Conservation (phyloP, 345 rosid species). For the Eucalyptus melliodora region DNA sequence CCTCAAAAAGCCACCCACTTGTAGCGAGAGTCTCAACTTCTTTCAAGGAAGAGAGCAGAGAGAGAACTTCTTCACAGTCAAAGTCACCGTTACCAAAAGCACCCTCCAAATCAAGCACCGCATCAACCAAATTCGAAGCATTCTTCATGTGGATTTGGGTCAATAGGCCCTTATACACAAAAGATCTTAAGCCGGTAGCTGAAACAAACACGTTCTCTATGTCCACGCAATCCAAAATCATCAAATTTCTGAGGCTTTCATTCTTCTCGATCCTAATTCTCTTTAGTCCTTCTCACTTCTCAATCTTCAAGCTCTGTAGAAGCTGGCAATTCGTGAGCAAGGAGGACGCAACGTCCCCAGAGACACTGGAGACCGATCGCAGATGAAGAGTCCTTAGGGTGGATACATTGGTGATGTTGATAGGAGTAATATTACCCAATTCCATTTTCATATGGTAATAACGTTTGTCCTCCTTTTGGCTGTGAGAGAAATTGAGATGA, state of each 20-base stretch:
- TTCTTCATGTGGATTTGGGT: neutral
- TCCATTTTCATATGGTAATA: neutral
- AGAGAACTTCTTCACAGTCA: conserved; percentile 2
- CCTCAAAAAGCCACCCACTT: conserved; percentile 7
- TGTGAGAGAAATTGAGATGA: neutral
- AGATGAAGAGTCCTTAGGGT: neutral
- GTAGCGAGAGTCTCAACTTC: neutral
- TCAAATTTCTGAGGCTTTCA: neutral
- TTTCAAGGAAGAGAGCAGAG: neutral
- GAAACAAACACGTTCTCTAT: neutral
- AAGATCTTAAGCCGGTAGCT: neutral
- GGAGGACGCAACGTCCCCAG: neutral
- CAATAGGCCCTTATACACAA: neutral
- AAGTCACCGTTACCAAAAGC: neutral
- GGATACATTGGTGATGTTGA: neutral
- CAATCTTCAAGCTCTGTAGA: neutral
- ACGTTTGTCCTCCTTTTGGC: neutral
- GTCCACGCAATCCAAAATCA: neutral
- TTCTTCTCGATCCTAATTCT: neutral
- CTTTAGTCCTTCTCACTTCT: neutral
- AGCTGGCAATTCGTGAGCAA: neutral
- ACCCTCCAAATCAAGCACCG: neutral
- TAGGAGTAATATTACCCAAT: neutral
- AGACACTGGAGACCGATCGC: neutral
- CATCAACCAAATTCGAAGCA: neutral